These are phyloP conservation scores for Collybia mongolica DNA, from an alignment of 768 basidiomycete genomes.

Conservation along the genomic window DNA sequence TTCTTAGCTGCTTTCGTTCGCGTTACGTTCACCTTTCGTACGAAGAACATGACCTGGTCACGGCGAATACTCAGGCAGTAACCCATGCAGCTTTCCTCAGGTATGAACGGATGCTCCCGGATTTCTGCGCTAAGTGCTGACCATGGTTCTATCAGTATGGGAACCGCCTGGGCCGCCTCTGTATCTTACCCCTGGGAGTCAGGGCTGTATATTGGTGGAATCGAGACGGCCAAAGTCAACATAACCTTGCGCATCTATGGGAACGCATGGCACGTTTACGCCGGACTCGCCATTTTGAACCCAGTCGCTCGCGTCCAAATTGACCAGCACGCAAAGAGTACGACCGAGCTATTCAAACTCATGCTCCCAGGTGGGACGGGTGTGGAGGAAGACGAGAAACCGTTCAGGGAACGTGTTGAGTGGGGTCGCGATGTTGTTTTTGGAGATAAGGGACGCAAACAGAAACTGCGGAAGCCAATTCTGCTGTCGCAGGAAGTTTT, in stretches of 20 bases:
- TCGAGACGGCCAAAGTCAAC: slow-evolving; percentile 98
- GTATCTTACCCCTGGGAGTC: slow-evolving; percentile 92
- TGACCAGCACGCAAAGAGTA: slow-evolving; percentile 83
- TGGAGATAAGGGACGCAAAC: slow-evolving; percentile 32
- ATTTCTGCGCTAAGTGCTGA: background rate
- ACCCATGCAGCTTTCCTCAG: slow-evolving; percentile 97
- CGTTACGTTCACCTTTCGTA: slow-evolving; percentile 91
- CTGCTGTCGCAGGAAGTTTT: slow-evolving; percentile 82
- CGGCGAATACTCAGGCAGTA: slow-evolving; percentile 97
- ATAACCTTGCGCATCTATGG: slow-evolving; percentile 96
- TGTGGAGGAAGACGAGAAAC: slow-evolving; percentile 33
- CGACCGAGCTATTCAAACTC: slow-evolving; percentile 91
- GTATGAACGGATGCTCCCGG: slow-evolving; percentile 36
- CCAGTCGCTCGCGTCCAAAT: slow-evolving; percentile 87
- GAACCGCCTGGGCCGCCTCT: slow-evolving; percentile 86
- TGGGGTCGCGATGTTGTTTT: slow-evolving; percentile 79
- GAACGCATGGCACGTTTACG: slow-evolving; percentile 99
- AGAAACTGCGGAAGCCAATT: slow-evolving; percentile 53
- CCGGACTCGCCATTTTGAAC: slow-evolving; percentile 96
- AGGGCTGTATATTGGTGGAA: slow-evolving; percentile 91
- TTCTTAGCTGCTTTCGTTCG: slow-evolving; percentile 76
- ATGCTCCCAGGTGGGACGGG: slow-evolving; percentile 73
- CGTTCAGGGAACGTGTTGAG: slow-evolving; percentile 70
- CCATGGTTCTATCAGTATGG: slow-evolving; percentile 66
- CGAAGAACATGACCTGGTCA: slow-evolving; percentile 93